These are phyloP conservation scores for Aspergillus sp. DNA, from an alignment of 2,329 filamentous ascomycete species.

Conservation along the genomic window DNA sequence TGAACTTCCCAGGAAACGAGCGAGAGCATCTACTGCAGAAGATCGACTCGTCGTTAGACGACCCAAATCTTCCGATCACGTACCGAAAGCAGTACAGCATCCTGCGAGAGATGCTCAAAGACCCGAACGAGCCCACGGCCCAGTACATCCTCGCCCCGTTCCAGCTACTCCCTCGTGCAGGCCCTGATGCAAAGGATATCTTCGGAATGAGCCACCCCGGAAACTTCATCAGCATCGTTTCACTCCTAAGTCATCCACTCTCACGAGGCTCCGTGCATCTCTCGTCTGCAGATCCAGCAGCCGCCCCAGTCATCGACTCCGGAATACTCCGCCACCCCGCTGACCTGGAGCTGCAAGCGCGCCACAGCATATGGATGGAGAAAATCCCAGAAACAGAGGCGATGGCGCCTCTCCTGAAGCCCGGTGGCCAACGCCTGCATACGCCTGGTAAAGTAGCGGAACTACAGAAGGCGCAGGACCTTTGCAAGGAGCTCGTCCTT, in stretches of 20 bases:
- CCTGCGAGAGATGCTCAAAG: constrained; percentile 13
- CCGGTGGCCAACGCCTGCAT: constrained; percentile 23
- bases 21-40: constrained; percentile 3
- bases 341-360: constrained; percentile 42
- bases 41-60: background rate
- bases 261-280: constrained; percentile 41
- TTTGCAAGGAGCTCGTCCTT: constrained; percentile 20
- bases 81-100: constrained; percentile 1
- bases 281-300: constrained; percentile 33
- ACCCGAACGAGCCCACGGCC: constrained; percentile 16
- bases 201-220: constrained; percentile 17
- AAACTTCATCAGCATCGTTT: constrained; percentile 21
- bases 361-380: constrained; percentile 34
- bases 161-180: constrained; percentile 15
- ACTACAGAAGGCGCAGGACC: constrained; percentile 15
- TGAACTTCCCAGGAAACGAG: constrained; percentile 8
- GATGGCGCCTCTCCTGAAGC: constrained; percentile 33
- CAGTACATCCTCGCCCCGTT: constrained; percentile 23
- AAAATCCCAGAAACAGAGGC: constrained; percentile 31
- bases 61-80: background rate
- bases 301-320: constrained; percentile 42
- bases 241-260: constrained; percentile 29
- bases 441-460: constrained; percentile 1
- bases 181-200: constrained; percentile 9
- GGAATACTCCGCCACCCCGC: constrained; percentile 46